Evolutionary conservation across 2,329 filamentous ascomycete species (phyloP).

Genomic region (Thelonectria blattea): DNA sequence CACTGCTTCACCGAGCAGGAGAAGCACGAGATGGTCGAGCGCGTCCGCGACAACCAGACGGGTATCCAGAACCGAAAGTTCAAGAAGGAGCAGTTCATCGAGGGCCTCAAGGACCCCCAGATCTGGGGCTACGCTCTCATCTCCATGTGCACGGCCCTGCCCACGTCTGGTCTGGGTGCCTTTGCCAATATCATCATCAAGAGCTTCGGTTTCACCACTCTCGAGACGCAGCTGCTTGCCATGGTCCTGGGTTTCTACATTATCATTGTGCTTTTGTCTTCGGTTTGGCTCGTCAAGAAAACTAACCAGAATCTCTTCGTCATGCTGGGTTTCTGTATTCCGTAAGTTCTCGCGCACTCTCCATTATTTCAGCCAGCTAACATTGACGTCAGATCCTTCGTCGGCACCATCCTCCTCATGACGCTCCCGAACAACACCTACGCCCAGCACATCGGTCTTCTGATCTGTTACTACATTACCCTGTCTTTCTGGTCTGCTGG

Average conservation of each 20-base stretch:
- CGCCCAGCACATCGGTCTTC: constrained; percentile 67
- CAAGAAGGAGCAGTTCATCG: constrained; percentile 53
- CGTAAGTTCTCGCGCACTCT: constrained; percentile 49
- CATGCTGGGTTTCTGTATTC: constrained; percentile 70
- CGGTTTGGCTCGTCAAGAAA: constrained; percentile 71
- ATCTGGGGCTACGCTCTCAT: constrained; percentile 69
- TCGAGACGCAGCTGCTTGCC: constrained; percentile 74
- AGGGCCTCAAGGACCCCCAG: constrained; percentile 69
- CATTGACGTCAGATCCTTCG: constrained; percentile 63
- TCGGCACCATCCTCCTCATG: constrained; percentile 76
- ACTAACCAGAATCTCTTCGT: constrained; percentile 71
- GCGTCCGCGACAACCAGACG: constrained; percentile 65
- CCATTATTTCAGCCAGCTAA: constrained; percentile 11
- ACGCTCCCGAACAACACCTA: constrained; percentile 65
- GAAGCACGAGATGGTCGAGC: constrained; percentile 67
- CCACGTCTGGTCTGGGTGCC: constrained; percentile 73
- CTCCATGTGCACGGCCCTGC: constrained; percentile 73
- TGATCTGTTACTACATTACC: constrained; percentile 78
- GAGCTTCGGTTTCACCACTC: constrained; percentile 66
- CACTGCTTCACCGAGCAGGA: constrained; percentile 72
- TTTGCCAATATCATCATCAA: constrained; percentile 79
- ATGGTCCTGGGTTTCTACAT: constrained; percentile 80
- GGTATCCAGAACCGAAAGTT: constrained; percentile 63
- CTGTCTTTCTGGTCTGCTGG: constrained; percentile 80
- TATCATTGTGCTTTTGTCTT: constrained; percentile 70